A percentile compares a stretch with the other conserved stretches of the same genome.
Evolutionary conservation across 345 rosid genomes (phyloP).

Genomic region (Salix dunnii): DNA sequence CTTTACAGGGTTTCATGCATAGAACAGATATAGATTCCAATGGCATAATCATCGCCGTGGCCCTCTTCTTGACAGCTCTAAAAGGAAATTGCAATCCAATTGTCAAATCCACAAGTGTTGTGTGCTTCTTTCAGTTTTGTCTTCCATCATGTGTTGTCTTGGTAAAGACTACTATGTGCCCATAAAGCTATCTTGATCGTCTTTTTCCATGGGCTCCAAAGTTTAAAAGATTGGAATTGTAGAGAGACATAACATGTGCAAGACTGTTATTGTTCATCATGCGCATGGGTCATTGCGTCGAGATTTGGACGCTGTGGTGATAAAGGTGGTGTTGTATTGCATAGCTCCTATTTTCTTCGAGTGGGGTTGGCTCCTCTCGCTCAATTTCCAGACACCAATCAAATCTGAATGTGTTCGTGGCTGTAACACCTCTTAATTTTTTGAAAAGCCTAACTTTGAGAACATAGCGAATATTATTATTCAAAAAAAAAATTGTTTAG

Average conservation of each 20-base stretch:
- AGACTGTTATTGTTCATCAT: slow-evolving; percentile 23
- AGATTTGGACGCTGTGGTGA: background rate
- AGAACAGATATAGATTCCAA: slow-evolving; percentile 6
- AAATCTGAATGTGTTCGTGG: slow-evolving; percentile 5
- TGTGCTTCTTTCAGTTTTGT: background rate
- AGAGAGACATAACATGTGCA: slow-evolving; percentile 41
- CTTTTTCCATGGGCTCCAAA: background rate
- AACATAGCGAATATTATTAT: no score
- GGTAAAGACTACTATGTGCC: slow-evolving; percentile 13
- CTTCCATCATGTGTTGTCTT: slow-evolving; percentile 22
- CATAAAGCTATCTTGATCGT: background rate
- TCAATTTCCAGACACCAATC: background rate
- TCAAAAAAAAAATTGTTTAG: no score
- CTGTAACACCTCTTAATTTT: background rate
- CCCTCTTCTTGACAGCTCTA: slow-evolving; percentile 28
- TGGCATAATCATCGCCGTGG: slow-evolving; percentile 8
- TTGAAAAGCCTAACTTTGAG: no score
- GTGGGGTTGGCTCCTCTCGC: background rate
- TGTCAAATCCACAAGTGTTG: background rate
- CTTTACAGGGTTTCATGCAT: slow-evolving; percentile 3
- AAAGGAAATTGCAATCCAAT: slow-evolving; percentile 5
- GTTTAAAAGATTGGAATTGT: background rate
- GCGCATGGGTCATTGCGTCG: slow-evolving; percentile 19
- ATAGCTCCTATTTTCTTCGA: background rate
- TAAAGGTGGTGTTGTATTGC: background rate